These are phyloP conservation scores for Amanita phalloides DNA, from an alignment of 768 basidiomycete species.

Conservation along the genomic window DNA sequence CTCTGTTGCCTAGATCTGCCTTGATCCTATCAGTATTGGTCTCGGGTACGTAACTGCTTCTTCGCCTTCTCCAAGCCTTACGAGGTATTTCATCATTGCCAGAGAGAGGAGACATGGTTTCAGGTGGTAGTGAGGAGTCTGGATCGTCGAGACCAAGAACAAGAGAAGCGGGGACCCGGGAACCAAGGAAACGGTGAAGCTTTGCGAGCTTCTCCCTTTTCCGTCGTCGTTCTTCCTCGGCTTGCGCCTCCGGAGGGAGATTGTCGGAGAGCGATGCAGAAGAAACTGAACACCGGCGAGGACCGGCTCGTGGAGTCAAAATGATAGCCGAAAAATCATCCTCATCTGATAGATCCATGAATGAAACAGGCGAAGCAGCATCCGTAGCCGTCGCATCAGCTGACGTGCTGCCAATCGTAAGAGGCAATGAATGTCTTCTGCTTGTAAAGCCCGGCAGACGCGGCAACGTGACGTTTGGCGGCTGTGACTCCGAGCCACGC, in stretches of 20 bases:
- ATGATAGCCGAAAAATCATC: conserved; percentile 26
- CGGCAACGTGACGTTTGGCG: neutral
- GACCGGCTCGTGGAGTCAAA: conserved; percentile 15
- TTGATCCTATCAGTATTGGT: conserved; percentile 50
- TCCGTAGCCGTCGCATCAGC: conserved; percentile 12
- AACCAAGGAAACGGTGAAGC: conserved; percentile 81
- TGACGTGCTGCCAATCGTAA: conserved; percentile 34
- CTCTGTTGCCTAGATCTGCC: conserved; percentile 59
- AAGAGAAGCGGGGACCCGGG: conserved; percentile 60
- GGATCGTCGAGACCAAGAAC: conserved; percentile 39
- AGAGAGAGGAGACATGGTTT: conserved; percentile 13
- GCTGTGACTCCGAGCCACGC: conserved; percentile 4
- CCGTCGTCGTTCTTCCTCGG: conserved; percentile 51
- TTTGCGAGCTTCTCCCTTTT: conserved; percentile 73
- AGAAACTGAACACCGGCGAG: conserved; percentile 23
- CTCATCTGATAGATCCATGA: conserved; percentile 65
- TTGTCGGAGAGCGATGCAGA: conserved; percentile 37
- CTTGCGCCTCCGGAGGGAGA: conserved; percentile 39
- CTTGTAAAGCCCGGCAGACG: conserved; percentile 13
- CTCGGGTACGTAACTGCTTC: conserved; percentile 47
- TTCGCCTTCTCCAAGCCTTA: conserved; percentile 35
- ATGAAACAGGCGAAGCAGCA: conserved; percentile 31
- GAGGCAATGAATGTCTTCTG: conserved; percentile 47
- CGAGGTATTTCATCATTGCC: conserved; percentile 20
- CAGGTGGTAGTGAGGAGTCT: conserved; percentile 14